A percentile compares a stretch with the other conserved stretches of the same genome.
Conservation (phyloP, 1,139 yeast species). For the Lodderomyces jiufengensis region DNA sequence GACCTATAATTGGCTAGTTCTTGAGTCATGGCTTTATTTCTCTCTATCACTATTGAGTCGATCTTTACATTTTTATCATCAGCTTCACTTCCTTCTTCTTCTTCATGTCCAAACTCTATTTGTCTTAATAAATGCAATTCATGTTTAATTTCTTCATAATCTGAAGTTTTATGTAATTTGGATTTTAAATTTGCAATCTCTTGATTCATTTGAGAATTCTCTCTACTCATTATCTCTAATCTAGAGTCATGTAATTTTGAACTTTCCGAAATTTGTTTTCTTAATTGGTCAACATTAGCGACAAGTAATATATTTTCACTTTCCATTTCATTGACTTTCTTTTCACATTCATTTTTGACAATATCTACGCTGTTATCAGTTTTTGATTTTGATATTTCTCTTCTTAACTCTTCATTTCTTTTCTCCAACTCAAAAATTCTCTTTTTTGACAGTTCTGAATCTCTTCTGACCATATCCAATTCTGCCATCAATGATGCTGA, state of each 20-base stretch:
- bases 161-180: constrained; percentile 46
- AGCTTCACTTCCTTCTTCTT: constrained; percentile 20
- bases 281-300: constrained; percentile 58
- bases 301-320: constrained; percentile 62
- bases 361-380: constrained; percentile 38
- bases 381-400: constrained; percentile 55
- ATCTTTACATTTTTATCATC: constrained; percentile 16
- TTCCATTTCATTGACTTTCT: constrained; percentile 54
- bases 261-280: constrained; percentile 29
- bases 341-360: constrained; percentile 31
- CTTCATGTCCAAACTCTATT: constrained; percentile 63
- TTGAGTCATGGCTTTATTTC: constrained; percentile 58
- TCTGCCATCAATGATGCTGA: constrained; percentile 42
- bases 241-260: constrained; percentile 32
- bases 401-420: constrained; percentile 70
- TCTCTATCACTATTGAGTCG: constrained; percentile 51
- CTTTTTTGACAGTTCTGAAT: constrained; percentile 68
- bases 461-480: constrained; percentile 66
- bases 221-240: constrained; percentile 39
- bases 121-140: constrained; percentile 71
- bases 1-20: constrained; percentile 59
- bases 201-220: constrained; percentile 41
- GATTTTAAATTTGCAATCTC: constrained; percentile 52
- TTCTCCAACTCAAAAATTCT: constrained; percentile 70
- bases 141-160: constrained; percentile 74